Conservation (phyloP, 2,329 filamentous ascomycete species). For the Colletotrichum sp. region DNA sequence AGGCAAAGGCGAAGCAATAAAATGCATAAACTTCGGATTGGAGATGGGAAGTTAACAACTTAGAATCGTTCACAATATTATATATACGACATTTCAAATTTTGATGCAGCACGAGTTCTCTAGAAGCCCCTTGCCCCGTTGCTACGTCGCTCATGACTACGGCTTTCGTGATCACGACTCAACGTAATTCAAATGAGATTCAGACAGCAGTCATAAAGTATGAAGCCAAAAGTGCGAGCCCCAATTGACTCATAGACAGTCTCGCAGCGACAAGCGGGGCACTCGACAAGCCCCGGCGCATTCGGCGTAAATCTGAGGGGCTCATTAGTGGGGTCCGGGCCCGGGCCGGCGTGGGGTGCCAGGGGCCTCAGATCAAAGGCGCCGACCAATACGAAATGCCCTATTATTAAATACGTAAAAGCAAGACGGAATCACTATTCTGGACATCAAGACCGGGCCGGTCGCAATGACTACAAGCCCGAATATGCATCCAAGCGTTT, state of each 20-base stretch:
- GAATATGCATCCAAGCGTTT: background rate
- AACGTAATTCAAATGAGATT: background rate
- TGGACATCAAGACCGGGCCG: background rate
- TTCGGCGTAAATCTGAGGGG: background rate
- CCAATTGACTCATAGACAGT: background rate
- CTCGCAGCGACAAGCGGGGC: background rate
- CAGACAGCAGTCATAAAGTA: background rate
- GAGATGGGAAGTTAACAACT: background rate
- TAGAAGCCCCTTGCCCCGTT: background rate
- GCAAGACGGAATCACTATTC: background rate
- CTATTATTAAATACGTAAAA: background rate
- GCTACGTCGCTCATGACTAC: background rate
- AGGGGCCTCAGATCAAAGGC: background rate
- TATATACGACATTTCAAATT: background rate
- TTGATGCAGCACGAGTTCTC: background rate
- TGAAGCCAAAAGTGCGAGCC: background rate
- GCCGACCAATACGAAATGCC: background rate
- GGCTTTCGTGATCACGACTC: background rate
- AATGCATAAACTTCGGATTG: background rate
- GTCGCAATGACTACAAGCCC: background rate
- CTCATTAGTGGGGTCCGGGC: background rate
- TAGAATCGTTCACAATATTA: background rate
- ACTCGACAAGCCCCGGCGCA: background rate
- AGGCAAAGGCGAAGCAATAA: slow-evolving; percentile 20
- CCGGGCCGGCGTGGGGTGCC: background rate